Base-by-base conservation (phyloP, 2,329 filamentous ascomycete genomes). In the Penicillium sp. region DNA sequence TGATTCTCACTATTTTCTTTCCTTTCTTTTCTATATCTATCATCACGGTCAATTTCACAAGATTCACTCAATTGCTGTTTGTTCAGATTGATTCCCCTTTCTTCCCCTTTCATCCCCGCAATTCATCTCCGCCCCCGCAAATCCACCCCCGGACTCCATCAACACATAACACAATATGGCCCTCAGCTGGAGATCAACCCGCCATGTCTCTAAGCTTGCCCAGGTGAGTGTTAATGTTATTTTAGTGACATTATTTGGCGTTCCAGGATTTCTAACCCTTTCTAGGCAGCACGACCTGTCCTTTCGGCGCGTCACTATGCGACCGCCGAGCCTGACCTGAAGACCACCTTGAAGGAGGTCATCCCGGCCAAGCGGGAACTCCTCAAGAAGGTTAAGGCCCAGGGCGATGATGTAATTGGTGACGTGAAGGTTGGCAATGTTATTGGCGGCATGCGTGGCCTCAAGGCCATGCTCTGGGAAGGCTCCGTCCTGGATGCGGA, bases 401-500 rank as follows among this genome's bases (percentile, higher is more conserved):
- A 93, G 73, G 83, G 85, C 50, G 84, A 87, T 68, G 94, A 92
- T 76, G 86, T 87, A 57, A 87, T 97, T 67, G 93, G 93, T 55
- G 90, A 96, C 68, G 87, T 97, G 76, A 96, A 93, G 81, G 85
- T 97, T 43, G 90, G 93, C 77, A 96, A 94, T 77, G 90, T 90
- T 22, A 85, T 97, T 66, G 94, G 94, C 67, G 94, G 94, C 69
- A 97, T 97, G 94, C 89, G 92, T 79, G 93, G 93, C 37, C 84
- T 99, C 65, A 97, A 96, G 79, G 90, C 92, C 65, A 97, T 99
- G 91, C 84, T 99, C 52, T 99, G 94, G 94, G 94, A 99, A 77
- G 94, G 94, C 44, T 97, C 92, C 11, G 93, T 97, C 25, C 87
- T 99, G 47, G 94, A 99, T 71, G 89, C 94, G 65, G 88, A 99